Evolutionary conservation across 441 rosid species (phyloP), one percentile per base, ranked within the genome.

Genomic region (Raphanus hybrid): DNA sequence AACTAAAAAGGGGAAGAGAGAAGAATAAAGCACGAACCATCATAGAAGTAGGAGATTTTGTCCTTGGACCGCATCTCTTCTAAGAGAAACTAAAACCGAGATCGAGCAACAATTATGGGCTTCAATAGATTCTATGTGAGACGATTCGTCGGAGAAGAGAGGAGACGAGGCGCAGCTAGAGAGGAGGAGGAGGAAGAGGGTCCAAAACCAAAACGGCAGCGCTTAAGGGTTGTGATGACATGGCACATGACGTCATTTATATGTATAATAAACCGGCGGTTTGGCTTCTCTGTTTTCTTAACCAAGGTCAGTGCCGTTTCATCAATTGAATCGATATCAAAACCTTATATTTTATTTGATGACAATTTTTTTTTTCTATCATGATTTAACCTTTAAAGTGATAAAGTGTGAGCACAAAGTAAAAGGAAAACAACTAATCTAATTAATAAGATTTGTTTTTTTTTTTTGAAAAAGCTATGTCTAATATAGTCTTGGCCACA

Each of bases 41-140:
- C 98, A 70, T 93, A 93, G 77, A 93, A 96, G 87, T 96, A 96
- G 67, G 98, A 72, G 67, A 96, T 92, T 80, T 83, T 88, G 80
- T 96, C 99, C 89, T 90, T 96, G 27, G 97, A 81, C 14, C 90
- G 91, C 98, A 93, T 95, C 45, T 70, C 43, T 50, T 63, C 15
- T 12, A 9, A 9, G 12, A 39, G 8, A 39, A 39, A 39, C 43
- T 37, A 8, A 12, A 9, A 45, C 52, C 52, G 52, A 45, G 52
- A 45, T 12, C 52, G 52, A 45, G 12, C 52, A 45, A 4, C 14
- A 45, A 45, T 12, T 45, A 45, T 45, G 52, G 3, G 52, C 4
- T 45, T 45, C 15, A 45, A 11, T 3, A 45, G 52, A 45, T 29
- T 29, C 34, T 29, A 4, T 45, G 52, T 45, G 52, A 12, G 52